Evolutionary conservation across 345 rosid species (phyloP), one percentile per base, ranked within the genome.

Genomic region (Dimocarpus longan): DNA sequence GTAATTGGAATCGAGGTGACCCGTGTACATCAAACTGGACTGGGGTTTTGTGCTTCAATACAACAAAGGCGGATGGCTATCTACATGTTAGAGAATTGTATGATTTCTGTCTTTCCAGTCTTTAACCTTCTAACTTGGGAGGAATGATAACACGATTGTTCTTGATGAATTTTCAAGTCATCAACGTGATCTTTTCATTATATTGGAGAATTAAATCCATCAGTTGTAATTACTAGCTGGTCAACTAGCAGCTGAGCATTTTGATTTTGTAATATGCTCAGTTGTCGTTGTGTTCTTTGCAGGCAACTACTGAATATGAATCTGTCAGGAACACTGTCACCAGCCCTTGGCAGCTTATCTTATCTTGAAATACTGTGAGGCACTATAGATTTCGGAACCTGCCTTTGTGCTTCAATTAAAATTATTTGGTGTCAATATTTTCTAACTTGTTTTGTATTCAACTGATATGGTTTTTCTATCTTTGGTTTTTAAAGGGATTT

Each of bases 21-120:
- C 99, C 99, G 0, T 96, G 99, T 79, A 80, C 83, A 26, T 88
- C 94, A 3, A 94, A 91, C 40, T 96, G 99, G 99, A 96, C 97
- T 10, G 98, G 99, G 42, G 91, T 96, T 82, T 59, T 89, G 56
- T 96, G 99, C 82, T 91, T 56, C 83, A 89, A 91, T 79, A 24
- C 28, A 40, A 64, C 90, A 68, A 70, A 74, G 76, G 87, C 80
- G 13, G 97, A 94, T 83, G 90, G 93, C 81, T 96, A 91, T 88
- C 91, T 84, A 19, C 99, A 94, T 80, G 91, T 96, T 80, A 65
- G 40, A 70, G 94, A 94, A 85, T 76, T 96, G 99, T 94, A 86
- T 54, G 88, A 73, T 75, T 82, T 57, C 70, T 10, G 19, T 13
- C 59, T 64, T 73, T 69, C 37, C 50, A 7, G 56, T 48, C 44